These are phyloP conservation scores for Pichia sp. DNA, from an alignment of 1,139 yeast species.

Conservation along the genomic window DNA sequence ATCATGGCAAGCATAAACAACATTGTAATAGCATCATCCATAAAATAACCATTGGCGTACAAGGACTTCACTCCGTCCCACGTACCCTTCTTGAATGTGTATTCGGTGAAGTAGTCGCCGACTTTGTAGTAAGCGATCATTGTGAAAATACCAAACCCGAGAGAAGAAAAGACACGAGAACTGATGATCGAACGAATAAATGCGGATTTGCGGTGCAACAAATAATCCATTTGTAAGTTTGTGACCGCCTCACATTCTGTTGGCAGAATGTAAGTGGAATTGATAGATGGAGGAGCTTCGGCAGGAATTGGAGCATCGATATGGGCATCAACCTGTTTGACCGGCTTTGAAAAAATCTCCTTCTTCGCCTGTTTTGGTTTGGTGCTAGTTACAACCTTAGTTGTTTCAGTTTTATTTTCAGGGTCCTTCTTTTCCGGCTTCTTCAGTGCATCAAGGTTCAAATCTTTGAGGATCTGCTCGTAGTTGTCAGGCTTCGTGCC, in stretches of 20 bases:
- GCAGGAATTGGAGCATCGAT: constrained; percentile 42
- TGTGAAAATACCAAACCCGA: constrained; percentile 11
- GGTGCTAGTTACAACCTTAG: not conserved
- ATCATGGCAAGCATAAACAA: constrained; percentile 26
- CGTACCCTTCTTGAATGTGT: constrained; percentile 15
- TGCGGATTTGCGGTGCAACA: constrained; percentile 51
- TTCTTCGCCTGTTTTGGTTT: not conserved
- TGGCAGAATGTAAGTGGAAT: constrained; percentile 45
- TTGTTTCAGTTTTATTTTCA: not conserved
- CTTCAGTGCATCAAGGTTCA: constrained; percentile 4
- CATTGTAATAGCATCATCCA: constrained; percentile 35
- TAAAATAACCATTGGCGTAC: constrained; percentile 34
- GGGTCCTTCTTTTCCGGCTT: not conserved
- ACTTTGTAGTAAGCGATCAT: constrained; percentile 12
- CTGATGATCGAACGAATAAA: constrained; percentile 47
- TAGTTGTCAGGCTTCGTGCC: constrained; percentile 15
- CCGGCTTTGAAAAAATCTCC: not conserved
- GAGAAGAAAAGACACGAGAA: constrained; percentile 39
- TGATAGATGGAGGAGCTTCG: constrained; percentile 47
- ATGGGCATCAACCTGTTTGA: constrained; percentile 12
- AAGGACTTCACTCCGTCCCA: constrained; percentile 24
- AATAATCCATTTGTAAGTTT: constrained; percentile 59
- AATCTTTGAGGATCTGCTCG: constrained; percentile 11
- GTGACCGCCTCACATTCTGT: constrained; percentile 56
- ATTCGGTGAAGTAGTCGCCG: constrained; percentile 19